Percentiles rank a stretch among this genome's conserved stretches.
phyloP scores from a whole-genome alignment of 208 protist species.

The Leishmania braziliensis region DNA sequence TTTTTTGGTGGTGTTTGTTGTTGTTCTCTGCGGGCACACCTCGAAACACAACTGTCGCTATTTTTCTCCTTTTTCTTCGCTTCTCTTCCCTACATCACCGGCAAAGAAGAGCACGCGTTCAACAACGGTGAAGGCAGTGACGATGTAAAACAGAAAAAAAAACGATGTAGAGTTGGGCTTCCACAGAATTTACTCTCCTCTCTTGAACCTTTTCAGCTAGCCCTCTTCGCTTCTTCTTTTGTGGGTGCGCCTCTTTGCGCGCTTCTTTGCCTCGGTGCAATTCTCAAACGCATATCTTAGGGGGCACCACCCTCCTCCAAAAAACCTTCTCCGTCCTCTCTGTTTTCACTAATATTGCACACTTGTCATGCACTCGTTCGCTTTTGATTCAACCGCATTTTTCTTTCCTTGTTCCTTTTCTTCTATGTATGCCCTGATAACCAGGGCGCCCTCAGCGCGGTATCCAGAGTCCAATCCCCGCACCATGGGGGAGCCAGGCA shows the following conservation, averaged over 20 bases:
- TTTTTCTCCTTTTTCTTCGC: slow-evolving; percentile 5
- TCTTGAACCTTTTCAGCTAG: no score
- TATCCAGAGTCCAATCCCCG: background rate
- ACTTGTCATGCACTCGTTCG: background rate
- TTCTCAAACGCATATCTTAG: background rate
- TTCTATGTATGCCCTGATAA: background rate
- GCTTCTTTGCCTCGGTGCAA: background rate
- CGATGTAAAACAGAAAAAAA: no score
- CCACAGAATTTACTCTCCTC: no score
- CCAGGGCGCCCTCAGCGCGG: background rate
- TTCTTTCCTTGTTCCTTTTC: background rate
- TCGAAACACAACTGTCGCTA: background rate
- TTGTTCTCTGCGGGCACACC: background rate
- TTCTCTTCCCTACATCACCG: background rate
- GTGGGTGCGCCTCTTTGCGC: background rate
- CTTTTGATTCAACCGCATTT: background rate
- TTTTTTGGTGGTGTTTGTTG: background rate
- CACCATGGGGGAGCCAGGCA: background rate
- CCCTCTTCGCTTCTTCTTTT: background rate
- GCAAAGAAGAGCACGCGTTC: background rate
- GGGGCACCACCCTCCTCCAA: background rate
- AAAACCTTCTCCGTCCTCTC: background rate
- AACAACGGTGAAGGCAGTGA: background rate
- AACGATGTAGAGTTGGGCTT: no score
- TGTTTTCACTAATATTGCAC: background rate